A percentile compares a stretch with the other conserved stretches of the same genome.
These are phyloP conservation scores for Choanephora cucurbitarum DNA, from an alignment of 371 early-diverging fungal species.

Conservation along the genomic window DNA sequence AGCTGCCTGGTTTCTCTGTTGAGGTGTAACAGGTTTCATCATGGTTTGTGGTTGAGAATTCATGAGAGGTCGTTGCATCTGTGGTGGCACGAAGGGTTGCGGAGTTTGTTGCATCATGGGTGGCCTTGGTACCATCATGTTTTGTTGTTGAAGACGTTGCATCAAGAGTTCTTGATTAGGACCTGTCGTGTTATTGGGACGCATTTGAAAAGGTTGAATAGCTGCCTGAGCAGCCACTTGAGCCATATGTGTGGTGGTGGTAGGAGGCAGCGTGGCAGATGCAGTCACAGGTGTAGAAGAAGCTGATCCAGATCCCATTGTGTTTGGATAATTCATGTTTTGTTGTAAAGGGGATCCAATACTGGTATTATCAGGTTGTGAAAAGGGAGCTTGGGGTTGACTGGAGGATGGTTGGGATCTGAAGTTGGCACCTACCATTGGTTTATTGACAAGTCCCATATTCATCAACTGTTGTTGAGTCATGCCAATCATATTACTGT, in stretches of 20 bases:
- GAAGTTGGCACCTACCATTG: conserved; percentile 1
- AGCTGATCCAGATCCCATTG: background rate
- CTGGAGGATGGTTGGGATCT: conserved; percentile 5
- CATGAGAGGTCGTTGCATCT: conserved; percentile 11
- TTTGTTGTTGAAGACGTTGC: conserved; percentile 27
- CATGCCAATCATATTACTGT: conserved; percentile 3
- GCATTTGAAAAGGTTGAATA: too few species aligned
- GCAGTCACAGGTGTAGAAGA: conserved; percentile 11
- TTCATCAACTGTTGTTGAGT: conserved; percentile 11
- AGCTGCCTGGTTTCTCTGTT: conserved; percentile 34
- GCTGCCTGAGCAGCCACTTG: too few species aligned
- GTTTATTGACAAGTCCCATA: background rate
- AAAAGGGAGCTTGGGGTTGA: too few species aligned
- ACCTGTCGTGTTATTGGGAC: too few species aligned
- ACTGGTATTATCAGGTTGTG: background rate
- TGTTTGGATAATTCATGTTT: conserved; percentile 10
- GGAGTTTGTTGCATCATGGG: conserved; percentile 22
- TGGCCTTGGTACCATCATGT: conserved; percentile 20
- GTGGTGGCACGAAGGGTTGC: conserved; percentile 10
- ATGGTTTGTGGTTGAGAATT: conserved; percentile 12
- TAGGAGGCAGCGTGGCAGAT: conserved; percentile 11
- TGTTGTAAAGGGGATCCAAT: conserved; percentile 19
- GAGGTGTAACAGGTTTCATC: conserved; percentile 12
- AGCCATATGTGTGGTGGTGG: too few species aligned
- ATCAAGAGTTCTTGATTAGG: conserved; percentile 25